phyloP scores from a whole-genome alignment of 768 basidiomycete species.

The Suillus tomentosus region DNA sequence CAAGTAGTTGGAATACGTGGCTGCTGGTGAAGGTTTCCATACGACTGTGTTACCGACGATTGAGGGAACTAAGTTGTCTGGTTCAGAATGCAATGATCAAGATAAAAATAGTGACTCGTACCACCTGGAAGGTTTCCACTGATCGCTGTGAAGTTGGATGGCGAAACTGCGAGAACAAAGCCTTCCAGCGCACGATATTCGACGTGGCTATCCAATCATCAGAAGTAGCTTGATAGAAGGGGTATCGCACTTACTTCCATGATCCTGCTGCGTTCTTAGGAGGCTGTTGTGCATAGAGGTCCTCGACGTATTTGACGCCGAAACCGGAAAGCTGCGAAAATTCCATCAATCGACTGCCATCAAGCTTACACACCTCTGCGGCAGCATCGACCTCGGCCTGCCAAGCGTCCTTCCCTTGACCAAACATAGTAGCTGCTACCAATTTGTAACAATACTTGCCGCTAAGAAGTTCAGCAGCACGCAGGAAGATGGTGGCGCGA shows the following conservation, averaged over 20 bases:
- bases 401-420: conserved; percentile 97
- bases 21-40: conserved; percentile 40
- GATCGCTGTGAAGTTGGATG: conserved; percentile 98
- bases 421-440: conserved; percentile 95
- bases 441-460: conserved; percentile 96
- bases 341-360: conserved; percentile 15
- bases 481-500: conserved; percentile 96
- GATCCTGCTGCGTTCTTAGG: conserved; percentile 79
- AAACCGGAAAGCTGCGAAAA: conserved; percentile 75
- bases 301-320: conserved; percentile 95
- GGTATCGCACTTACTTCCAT: conserved; percentile 80
- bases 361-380: conserved; percentile 70
- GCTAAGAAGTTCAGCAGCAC: conserved; percentile 93
- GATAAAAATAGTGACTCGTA: conserved; percentile 19
- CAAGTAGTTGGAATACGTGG: conserved; percentile 94
- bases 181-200: conserved; percentile 66
- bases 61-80: no score
- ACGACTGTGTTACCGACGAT: no score
- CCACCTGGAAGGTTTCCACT: conserved; percentile 90
- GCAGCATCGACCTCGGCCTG: conserved; percentile 99
- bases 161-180: conserved; percentile 96
- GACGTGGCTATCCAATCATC: conserved; percentile 40
- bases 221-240: not conserved
- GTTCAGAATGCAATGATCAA: no score
- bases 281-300: conserved; percentile 91